These are phyloP conservation scores for Hyaloscypha hepaticicola DNA, from an alignment of 495 filamentous ascomycete species.

Conservation along the genomic window DNA sequence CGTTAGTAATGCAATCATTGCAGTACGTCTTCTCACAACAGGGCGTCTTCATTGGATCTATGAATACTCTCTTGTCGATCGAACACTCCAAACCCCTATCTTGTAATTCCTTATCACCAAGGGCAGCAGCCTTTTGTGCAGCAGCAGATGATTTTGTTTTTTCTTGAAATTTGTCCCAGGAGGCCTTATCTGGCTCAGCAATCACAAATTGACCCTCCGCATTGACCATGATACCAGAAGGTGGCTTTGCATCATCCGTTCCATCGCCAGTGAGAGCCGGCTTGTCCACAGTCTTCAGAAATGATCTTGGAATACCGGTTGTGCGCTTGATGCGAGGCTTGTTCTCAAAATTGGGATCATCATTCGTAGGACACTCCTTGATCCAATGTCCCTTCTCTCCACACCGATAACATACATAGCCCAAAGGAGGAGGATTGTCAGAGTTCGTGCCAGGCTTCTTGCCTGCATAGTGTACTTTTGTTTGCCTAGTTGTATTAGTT, in stretches of 20 bases:
- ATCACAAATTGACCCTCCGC: slow-evolving; percentile 96
- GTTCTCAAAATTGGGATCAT: slow-evolving; percentile 92
- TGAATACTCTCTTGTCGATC: slow-evolving; percentile 94
- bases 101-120: slow-evolving; percentile 76
- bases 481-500: slow-evolving; percentile 46
- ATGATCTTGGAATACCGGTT: slow-evolving; percentile 91
- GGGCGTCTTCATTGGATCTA: slow-evolving; percentile 96
- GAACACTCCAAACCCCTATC: slow-evolving; percentile 87
- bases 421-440: slow-evolving; percentile 84
- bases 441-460: slow-evolving; percentile 68
- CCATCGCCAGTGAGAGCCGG: slow-evolving; percentile 72
- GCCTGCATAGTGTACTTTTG: slow-evolving; percentile 47
- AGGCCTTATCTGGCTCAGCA: slow-evolving; percentile 87
- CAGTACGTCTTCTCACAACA: slow-evolving; percentile 98
- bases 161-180: slow-evolving; percentile 95
- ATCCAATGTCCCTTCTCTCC: slow-evolving; percentile 99
- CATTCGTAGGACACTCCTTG: slow-evolving; percentile 93
- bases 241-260: slow-evolving; percentile 72
- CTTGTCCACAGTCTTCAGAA: slow-evolving; percentile 92
- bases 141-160: slow-evolving; percentile 83
- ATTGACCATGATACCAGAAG: slow-evolving; percentile 90
- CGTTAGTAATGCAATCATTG: slow-evolving; percentile 97
- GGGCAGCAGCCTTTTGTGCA: slow-evolving; percentile 67
- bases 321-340: slow-evolving; percentile 89
- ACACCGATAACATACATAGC: slow-evolving; percentile 97